These are phyloP conservation scores for Rugonectria rugulosa DNA, from an alignment of 2,329 filamentous ascomycete species.

Conservation along the genomic window DNA sequence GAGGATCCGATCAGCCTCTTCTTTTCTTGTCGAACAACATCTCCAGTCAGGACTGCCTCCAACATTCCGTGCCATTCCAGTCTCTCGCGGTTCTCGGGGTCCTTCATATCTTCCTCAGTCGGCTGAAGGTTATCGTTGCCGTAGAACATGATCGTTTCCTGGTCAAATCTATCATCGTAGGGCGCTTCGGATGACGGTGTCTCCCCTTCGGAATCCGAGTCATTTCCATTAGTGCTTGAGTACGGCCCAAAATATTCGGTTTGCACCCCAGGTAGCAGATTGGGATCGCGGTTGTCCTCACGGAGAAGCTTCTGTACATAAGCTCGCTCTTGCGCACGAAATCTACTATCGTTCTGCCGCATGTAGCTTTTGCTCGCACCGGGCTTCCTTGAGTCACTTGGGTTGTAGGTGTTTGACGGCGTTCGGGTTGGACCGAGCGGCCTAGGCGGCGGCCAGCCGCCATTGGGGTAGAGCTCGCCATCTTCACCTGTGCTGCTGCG, in stretches of 20 bases:
- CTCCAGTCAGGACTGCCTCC: slow-evolving; percentile 91
- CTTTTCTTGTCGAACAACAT: slow-evolving; percentile 98
- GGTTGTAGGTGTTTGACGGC: slow-evolving; percentile 82
- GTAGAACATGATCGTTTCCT: slow-evolving; percentile 92
- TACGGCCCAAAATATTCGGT: slow-evolving; percentile 77
- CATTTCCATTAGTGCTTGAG: slow-evolving; percentile 66
- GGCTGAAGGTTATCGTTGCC: slow-evolving; percentile 89
- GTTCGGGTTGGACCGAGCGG: slow-evolving; percentile 75
- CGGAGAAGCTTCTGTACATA: slow-evolving; percentile 82
- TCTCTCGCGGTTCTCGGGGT: slow-evolving; percentile 86
- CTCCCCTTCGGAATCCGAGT: slow-evolving; percentile 90
- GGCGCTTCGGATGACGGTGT: slow-evolving; percentile 85
- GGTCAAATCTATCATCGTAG: slow-evolving; percentile 87
- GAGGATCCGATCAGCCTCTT: slow-evolving; percentile 86
- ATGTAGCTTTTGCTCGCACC: slow-evolving; percentile 48
- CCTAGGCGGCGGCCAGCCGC: slow-evolving; percentile 66
- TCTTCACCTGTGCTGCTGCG: slow-evolving; percentile 44
- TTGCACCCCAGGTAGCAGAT: slow-evolving; percentile 12
- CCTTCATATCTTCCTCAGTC: slow-evolving; percentile 86
- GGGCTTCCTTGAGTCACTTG: slow-evolving; percentile 64
- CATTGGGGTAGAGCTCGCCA: slow-evolving; percentile 40
- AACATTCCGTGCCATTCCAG: slow-evolving; percentile 99
- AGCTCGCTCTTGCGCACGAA: slow-evolving; percentile 80
- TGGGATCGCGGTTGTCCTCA: slow-evolving; percentile 67
- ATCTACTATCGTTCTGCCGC: slow-evolving; percentile 53